Evolutionary conservation across 257 asterid genomes (phyloP), one percentile per base, ranked within the genome.

Genomic region (Thymus quinquecostatus): DNA sequence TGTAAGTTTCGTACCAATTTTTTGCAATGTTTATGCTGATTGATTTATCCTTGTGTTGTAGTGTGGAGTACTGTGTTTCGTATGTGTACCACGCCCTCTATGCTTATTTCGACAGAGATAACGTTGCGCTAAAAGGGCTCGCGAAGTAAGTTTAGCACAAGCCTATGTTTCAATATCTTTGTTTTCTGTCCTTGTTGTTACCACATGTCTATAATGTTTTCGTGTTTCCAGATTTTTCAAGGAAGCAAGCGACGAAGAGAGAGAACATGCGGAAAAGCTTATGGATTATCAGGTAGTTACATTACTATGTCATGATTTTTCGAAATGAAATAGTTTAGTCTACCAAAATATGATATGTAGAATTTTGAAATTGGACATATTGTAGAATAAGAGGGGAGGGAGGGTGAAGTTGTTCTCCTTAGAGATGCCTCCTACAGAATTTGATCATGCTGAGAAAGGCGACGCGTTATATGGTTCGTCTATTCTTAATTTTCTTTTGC

Each of bases 81-180:
- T 91, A 94, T 45, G 92, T 69, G 14, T 91, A 91, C 79, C 97
- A 90, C 73, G 72, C 98, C 41, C 76, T 90, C 61, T 90, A 69
- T 60, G 96, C 92, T 0, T 92, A 84, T 83, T 91, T 94, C 57
- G 97, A 94, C 83, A 78, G 97, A 79, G 97, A 94, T 72, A 86
- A 91, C 70, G 86, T 94, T 71, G 97, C 96, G 21, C 87, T 86
- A 9, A 86, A 85, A 72, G 98, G 98, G 85, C 81, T 89, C 13
- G 95, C 98, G 14, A 94, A 91, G 97, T 94, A 79, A 83, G 76
- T 65, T 29, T 48, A n/a, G 53, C 28, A 33, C 21, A 10, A 11
- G 41, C 68, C 4, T 1, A 29, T 62, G 8, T 45, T 65, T 47
- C 13, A 32, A 54, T 64, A 34, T 47, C 62, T 38, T 60, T 44